Evolutionary conservation across 2,329 filamentous ascomycete genomes (phyloP), one percentile per base, ranked within the genome.

Genomic region (Penicillium concentricum): DNA sequence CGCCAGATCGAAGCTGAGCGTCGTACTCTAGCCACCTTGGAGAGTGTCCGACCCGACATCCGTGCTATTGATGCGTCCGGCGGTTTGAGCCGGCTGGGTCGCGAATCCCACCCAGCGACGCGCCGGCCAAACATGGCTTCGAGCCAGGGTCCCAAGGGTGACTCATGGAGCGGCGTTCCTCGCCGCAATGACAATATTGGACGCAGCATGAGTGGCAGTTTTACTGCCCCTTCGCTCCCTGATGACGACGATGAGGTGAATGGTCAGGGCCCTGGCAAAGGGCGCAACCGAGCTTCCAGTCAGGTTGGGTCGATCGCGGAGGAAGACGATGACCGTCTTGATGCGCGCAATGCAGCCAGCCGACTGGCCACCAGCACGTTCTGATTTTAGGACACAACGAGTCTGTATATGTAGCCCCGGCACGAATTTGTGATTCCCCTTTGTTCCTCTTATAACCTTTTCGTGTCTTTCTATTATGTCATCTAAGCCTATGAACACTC

Each of bases 1-100:
- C 90, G 94, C 54, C 88, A 99, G 73, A 99, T 99, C 66, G 94
- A 99, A 74, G 89, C 92, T 26, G 94, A 99, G 78, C 86, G 94
- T 58, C 88, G 94, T 61, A 94, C 92, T 3, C 83, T 99, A 38
- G 91, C 93, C 9, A 90, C 94, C 1, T 82, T 99, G n/a, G 94
- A 99, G 78, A 92, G 87, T 56, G 92, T 97, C 22, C 87, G 94
- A 51, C 90, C 92, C 2, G 94, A 99, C 70, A 91, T 99, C 62
- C 88, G 94, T 58, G 87, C 90, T 63, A 97, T 99, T 67, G 94
- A 99, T 75, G 82, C 89, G 37, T 92, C 89, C 7, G 94, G 94
- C 53, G 94, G 94, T 12, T 84, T 99, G 44, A 94, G 89, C 68
- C 86, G 94, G 41, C 82, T 99, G 34, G 94, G 94, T 41, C 87